These are phyloP conservation scores for Kwoniella newhampshirensis DNA, from an alignment of 768 basidiomycete genomes.

Conservation along the genomic window DNA sequence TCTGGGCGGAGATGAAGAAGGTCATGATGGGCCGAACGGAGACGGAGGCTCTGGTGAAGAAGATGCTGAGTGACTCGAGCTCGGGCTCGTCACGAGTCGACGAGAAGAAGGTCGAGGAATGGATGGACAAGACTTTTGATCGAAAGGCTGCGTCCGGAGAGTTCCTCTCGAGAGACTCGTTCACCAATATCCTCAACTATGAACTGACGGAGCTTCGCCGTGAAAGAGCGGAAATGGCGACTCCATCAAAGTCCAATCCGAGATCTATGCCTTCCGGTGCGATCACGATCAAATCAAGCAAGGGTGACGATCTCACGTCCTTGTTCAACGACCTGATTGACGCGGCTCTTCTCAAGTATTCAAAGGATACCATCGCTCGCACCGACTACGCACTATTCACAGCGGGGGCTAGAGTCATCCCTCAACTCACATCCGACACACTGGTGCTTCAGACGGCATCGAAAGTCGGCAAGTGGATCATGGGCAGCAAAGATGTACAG, in stretches of 20 bases:
- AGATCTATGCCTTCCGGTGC: not conserved
- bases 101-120: slow-evolving; percentile 36
- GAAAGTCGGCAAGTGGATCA: slow-evolving; percentile 59
- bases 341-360: slow-evolving; percentile 65
- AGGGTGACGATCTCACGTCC: slow-evolving; percentile 68
- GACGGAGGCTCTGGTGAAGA: slow-evolving; percentile 35
- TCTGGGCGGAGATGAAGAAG: slow-evolving; percentile 55
- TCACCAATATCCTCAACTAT: slow-evolving; percentile 51
- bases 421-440: slow-evolving; percentile 77
- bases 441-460: slow-evolving; percentile 61
- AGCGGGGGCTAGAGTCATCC: slow-evolving; percentile 75
- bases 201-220: slow-evolving; percentile 47
- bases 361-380: slow-evolving; percentile 76
- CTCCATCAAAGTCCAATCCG: slow-evolving; percentile 10
- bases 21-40: slow-evolving; percentile 49
- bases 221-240: slow-evolving; percentile 4
- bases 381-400: slow-evolving; percentile 84
- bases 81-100: not conserved
- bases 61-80: slow-evolving; percentile 23
- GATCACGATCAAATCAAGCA: slow-evolving; percentile 30
- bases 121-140: slow-evolving; percentile 50
- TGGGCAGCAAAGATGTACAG: slow-evolving; percentile 53
- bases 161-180: slow-evolving; percentile 48
- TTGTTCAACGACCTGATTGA: slow-evolving; percentile 77
- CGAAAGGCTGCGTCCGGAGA: slow-evolving; percentile 36